These are phyloP conservation scores for Candida coquimbonensis DNA, from an alignment of 805 yeast species.

Conservation along the genomic window DNA sequence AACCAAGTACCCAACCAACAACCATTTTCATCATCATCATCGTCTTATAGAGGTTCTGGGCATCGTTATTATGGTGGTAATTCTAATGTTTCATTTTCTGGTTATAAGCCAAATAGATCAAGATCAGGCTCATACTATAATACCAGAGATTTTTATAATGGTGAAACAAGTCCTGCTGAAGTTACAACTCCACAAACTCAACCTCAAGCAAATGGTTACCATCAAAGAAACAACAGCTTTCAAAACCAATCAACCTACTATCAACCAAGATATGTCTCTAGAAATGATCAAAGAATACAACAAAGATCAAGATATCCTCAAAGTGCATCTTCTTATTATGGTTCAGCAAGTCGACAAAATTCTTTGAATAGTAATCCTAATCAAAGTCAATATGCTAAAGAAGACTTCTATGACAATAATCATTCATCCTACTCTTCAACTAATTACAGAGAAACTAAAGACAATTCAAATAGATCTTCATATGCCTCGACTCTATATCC, in stretches of 20 bases:
- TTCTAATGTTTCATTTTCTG: not conserved
- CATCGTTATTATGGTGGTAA: constrained; percentile 1
- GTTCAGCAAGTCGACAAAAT: constrained; percentile 7
- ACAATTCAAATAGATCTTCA: not conserved
- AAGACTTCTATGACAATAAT: constrained; percentile 4
- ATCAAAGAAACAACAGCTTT: constrained; percentile 1
- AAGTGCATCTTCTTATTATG: constrained; percentile 1
- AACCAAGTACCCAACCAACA: not conserved
- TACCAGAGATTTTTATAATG: constrained; percentile 2
- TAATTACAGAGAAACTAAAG: not conserved
- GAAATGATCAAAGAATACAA: not conserved
- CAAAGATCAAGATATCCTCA: not conserved
- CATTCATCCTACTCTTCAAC: not conserved
- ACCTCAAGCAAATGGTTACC: constrained; percentile 1
- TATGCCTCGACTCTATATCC: not conserved
- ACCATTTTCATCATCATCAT: not conserved
- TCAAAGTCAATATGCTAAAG: not conserved
- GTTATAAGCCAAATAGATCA: constrained; percentile 2
- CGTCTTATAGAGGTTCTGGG: constrained; percentile 3
- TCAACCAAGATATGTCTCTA: constrained; percentile 3
- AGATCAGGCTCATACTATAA: not conserved
- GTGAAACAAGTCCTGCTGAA: not conserved
- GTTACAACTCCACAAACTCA: not conserved
- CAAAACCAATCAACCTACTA: not conserved
- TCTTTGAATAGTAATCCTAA: not conserved